Evolutionary conservation across 2,329 filamentous ascomycete genomes (phyloP).

Genomic region (Cladobotryum mycophilum): DNA sequence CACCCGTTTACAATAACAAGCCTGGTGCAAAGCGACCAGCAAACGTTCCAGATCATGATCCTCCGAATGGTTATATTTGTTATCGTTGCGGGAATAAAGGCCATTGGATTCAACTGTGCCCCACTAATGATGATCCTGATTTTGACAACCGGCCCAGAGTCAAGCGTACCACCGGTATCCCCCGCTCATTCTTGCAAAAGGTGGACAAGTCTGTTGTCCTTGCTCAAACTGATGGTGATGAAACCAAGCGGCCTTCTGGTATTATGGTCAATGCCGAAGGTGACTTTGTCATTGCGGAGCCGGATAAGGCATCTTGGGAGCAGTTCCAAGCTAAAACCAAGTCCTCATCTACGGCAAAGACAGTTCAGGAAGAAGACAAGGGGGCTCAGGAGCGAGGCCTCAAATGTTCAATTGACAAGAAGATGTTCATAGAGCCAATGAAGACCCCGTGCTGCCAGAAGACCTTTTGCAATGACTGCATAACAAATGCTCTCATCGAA

Average conservation of each 20-base stretch:
- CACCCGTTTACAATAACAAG: conserved; percentile 47
- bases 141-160: conserved; percentile 91
- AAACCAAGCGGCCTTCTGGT: conserved; percentile 79
- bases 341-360: conserved; percentile 75
- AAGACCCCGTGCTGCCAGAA: conserved; percentile 98
- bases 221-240: conserved; percentile 66
- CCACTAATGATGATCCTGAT: conserved; percentile 95
- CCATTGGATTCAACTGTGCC: conserved; percentile 98
- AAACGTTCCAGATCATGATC: conserved; percentile 85
- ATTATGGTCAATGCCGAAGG: conserved; percentile 98
- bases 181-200: conserved; percentile 88
- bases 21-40: conserved; percentile 58
- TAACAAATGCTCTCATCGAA: conserved; percentile 97
- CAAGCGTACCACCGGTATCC: conserved; percentile 95
- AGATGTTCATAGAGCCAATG: conserved; percentile 96
- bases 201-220: conserved; percentile 83
- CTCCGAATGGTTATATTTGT: conserved; percentile 90
- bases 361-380: conserved; percentile 70
- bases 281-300: conserved; percentile 93
- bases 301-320: conserved; percentile 94
- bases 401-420: conserved; percentile 93
- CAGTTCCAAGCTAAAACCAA: conserved; percentile 93
- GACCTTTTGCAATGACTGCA: conserved; percentile 99
- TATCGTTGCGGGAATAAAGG: conserved; percentile 95
- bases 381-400: conserved; percentile 82